These are phyloP conservation scores for Cyberlindnera americana DNA, from an alignment of 805 yeast species.

Conservation along the genomic window DNA sequence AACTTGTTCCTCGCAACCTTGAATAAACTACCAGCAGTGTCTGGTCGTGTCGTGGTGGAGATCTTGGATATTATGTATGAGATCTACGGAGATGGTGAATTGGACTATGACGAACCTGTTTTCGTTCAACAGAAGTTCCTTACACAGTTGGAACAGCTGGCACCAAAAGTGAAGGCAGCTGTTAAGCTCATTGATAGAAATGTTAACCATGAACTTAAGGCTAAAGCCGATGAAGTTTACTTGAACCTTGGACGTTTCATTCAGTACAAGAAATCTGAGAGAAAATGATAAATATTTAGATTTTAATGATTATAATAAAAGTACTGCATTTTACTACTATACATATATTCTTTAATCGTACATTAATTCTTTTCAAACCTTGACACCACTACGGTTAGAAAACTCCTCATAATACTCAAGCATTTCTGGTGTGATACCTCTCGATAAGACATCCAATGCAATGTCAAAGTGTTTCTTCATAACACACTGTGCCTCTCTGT, in stretches of 20 bases:
- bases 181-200: conserved; percentile 69
- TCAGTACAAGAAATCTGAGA: conserved; percentile 60
- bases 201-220: conserved; percentile 51
- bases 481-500: conserved; percentile 51
- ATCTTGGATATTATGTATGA: conserved; percentile 68
- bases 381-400: conserved; percentile 38
- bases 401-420: conserved; percentile 61
- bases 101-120: conserved; percentile 62
- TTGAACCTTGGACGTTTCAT: conserved; percentile 71
- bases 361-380: conserved; percentile 14
- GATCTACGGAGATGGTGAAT: conserved; percentile 70
- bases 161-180: conserved; percentile 46
- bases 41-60: conserved; percentile 48
- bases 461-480: conserved; percentile 62
- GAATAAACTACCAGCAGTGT: conserved; percentile 23
- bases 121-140: conserved; percentile 56
- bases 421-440: conserved; percentile 86
- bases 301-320: no score
- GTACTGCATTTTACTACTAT: no score
- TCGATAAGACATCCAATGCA: conserved; percentile 65
- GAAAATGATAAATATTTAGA: conserved; percentile 1
- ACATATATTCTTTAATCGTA: not conserved
- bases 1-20: conserved; percentile 39
- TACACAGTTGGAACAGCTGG: conserved; percentile 37
- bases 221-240: conserved; percentile 62